Percentiles rank a stretch among this genome's conserved stretches.
phyloP scores from a whole-genome alignment of 164 flowering plant species.

The Vitis riparia region DNA sequence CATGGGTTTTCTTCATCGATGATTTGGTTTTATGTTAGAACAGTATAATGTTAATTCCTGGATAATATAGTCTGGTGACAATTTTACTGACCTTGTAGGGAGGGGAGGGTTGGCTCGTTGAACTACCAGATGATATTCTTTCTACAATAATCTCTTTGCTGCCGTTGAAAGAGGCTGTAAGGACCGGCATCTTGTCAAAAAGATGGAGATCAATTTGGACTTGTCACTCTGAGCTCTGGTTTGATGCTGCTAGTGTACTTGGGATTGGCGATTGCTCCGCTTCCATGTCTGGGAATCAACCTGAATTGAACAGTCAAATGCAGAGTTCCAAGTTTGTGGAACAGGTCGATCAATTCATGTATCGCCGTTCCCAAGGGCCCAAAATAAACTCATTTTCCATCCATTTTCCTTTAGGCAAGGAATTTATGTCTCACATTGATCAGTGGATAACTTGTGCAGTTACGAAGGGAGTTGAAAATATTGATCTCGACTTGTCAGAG shows the following conservation, averaged over 20 bases:
- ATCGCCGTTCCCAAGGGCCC: constrained; percentile 3
- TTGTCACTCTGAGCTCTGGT: constrained; percentile 6
- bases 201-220: constrained; percentile 16
- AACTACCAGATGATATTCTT: constrained; percentile 8
- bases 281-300: neutral
- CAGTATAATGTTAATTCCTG: no score
- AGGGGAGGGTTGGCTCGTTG: no score
- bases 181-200: constrained; percentile 16
- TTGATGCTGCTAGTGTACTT: constrained; percentile 7
- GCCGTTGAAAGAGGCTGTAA: constrained; percentile 17
- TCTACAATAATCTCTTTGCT: constrained; percentile 7
- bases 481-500: constrained; percentile 11
- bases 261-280: neutral
- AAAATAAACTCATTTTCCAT: constrained; percentile 7
- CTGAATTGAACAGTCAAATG: neutral
- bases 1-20: no score
- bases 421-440: constrained; percentile 9
- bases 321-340: constrained; percentile 6
- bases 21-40: no score
- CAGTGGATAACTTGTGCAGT: constrained; percentile 11
- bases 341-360: constrained; percentile 13
- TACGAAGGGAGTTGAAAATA: constrained; percentile 12
- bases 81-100: no score
- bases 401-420: constrained; percentile 9
- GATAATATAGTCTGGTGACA: no score